Evolutionary conservation across 352 stramenopile species (phyloP), one percentile per base, ranked within the genome.

Genomic region (Phytophthora pini): DNA sequence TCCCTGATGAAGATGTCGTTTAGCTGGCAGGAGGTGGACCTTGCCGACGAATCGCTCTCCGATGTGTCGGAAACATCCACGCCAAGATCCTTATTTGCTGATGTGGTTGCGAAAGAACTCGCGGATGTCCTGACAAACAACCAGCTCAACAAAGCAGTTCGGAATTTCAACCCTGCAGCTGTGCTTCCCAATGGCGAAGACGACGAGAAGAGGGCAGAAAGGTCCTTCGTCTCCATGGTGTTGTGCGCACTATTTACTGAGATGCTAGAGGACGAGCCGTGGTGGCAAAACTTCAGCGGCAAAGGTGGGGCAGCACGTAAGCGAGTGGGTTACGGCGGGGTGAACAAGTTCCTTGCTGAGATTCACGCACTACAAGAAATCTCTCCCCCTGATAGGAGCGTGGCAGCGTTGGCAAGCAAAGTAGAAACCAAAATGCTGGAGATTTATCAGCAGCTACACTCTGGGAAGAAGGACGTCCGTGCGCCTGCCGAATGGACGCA

Each of bases 331-430:
- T 88, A 77, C 53, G 77, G 71, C 4, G 87, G 84, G 12, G 51
- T 88, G 27, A 93, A 89, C 74, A 83, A 79, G 50, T 89, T 93
- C 36, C 65, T 92, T 17, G 84, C 74, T 1, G 87, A 95, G 54
- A 55, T 93, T 4, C 71, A 76, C 2, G 70, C 87, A 10, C 58
- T 93, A 32, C 70, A 54, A 10, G 47, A 84, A 31, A 77, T 80
- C 32, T 57, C 69, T 22, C 69, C 80, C 15, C 15, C 53, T 4
- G 79, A 69, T 9, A 77, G 77, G 12, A 48, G 51, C 4, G 46
- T 93, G 6, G 63, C 82, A 15, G 63, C 75, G 40, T 49, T 70
- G 24, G 58, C 73, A 32, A 65, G 72, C 13, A 55, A 76, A 15
- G 17, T 89, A 29, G 56, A 74, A 6, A 70, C 67, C 13, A 89